Percentiles rank a stretch among this genome's conserved stretches.
These are phyloP conservation scores for Imleria badia DNA, from an alignment of 768 basidiomycete genomes.

Conservation along the genomic window DNA sequence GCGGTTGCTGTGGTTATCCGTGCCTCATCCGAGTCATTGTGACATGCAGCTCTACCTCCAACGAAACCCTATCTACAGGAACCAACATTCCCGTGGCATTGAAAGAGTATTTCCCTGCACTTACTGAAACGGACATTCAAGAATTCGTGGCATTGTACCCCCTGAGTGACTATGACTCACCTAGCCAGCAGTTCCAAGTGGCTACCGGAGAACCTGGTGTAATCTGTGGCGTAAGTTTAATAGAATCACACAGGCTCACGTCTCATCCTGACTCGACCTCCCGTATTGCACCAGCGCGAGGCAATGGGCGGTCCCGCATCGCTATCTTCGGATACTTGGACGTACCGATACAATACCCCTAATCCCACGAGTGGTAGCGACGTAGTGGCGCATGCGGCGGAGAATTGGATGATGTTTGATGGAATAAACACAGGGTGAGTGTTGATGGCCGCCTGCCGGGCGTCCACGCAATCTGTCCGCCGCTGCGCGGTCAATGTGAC, in stretches of 20 bases:
- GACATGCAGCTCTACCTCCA: conserved; percentile 50
- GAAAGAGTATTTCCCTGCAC: conserved; percentile 43
- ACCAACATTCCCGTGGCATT: conserved; percentile 36
- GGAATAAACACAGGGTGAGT: conserved; percentile 60
- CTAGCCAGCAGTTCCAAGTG: conserved; percentile 42
- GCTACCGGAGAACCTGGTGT: conserved; percentile 50
- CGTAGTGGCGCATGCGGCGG: conserved; percentile 50
- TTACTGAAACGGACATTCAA: conserved; percentile 40
- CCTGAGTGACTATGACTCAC: conserved; percentile 41
- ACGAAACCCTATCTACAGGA: conserved; percentile 54
- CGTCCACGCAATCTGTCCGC: neutral
- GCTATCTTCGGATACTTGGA: conserved; percentile 39
- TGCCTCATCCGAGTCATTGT: neutral
- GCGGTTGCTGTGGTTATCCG: neutral
- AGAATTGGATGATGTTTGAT: conserved; percentile 69
- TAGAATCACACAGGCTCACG: neutral
- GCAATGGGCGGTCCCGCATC: conserved; percentile 47
- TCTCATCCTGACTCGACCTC: neutral
- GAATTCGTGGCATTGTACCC: conserved; percentile 45
- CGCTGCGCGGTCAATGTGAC: conserved; percentile 6
- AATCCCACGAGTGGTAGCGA: conserved; percentile 42
- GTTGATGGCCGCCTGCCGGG: neutral
- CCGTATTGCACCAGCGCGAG: conserved; percentile 33
- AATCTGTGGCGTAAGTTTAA: conserved; percentile 50
- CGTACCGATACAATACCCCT: conserved; percentile 59